phyloP scores from a whole-genome alignment of 1,284 basidiomycete species.

The Wallemia ichthyophaga region DNA sequence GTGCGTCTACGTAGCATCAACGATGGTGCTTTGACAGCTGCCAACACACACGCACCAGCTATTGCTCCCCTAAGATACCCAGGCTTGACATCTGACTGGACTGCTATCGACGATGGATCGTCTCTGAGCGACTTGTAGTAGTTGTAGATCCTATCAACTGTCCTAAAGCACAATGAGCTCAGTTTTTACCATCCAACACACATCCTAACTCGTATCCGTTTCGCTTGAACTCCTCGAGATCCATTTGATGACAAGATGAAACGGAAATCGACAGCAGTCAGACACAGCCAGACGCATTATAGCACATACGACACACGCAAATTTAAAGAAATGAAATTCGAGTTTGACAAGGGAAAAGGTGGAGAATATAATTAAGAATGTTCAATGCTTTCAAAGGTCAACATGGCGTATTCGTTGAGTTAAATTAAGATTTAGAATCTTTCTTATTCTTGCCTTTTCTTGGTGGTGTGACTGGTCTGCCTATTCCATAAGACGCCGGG shows the following conservation, averaged over 20 bases:
- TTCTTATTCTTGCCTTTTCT: conserved; percentile 1
- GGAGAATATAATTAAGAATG: neutral
- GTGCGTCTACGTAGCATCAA: neutral
- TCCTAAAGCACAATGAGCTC: neutral
- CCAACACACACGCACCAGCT: neutral
- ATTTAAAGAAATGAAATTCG: neutral
- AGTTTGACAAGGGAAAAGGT: neutral
- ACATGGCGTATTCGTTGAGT: too few species aligned
- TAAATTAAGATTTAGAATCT: neutral
- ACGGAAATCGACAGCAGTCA: too few species aligned
- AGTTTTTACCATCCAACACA: neutral
- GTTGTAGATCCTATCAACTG: neutral
- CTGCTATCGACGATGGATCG: neutral
- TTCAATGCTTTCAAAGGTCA: neutral
- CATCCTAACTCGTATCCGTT: neutral
- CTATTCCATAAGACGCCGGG: neutral
- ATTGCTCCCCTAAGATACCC: neutral
- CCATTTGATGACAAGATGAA: neutral
- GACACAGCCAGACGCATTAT: too few species aligned
- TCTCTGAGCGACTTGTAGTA: neutral
- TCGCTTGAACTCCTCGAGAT: neutral
- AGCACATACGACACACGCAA: too few species aligned
- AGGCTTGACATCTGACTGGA: neutral
- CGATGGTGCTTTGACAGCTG: neutral
- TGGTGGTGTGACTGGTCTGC: neutral